Evolutionary conservation across 208 protist genomes (phyloP).

Genomic region (Tritrichomonas foetus): DNA sequence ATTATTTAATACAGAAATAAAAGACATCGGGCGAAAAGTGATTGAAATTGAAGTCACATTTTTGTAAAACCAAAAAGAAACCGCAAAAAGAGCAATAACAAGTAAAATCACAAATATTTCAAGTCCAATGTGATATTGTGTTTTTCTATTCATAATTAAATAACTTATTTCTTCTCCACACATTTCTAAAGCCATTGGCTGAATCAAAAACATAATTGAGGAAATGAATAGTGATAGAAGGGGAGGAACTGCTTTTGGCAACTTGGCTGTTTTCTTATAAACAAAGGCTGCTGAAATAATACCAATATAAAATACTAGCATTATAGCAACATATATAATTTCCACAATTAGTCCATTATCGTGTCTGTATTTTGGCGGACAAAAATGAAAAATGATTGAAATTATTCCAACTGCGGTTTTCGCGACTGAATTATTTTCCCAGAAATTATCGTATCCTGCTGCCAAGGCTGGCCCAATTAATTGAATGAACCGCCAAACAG

Average conservation of each 20-base stretch:
- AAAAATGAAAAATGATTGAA: neutral
- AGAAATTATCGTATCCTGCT: neutral
- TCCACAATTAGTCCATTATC: neutral
- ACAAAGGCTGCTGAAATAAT: neutral
- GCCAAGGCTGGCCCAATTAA: neutral
- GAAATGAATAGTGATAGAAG: neutral
- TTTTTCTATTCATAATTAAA: neutral
- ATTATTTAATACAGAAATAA: neutral
- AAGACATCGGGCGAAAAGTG: neutral
- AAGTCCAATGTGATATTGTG: neutral
- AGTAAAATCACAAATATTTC: neutral
- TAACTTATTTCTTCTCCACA: neutral
- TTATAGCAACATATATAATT: neutral
- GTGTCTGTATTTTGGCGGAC: neutral
- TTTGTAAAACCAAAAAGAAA: neutral
- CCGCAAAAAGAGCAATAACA: neutral
- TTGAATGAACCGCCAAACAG: neutral
- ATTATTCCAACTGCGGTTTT: neutral
- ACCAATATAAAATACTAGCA: neutral
- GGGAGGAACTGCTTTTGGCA: neutral
- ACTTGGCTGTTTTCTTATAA: neutral
- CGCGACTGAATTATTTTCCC: neutral
- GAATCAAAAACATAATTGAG: neutral
- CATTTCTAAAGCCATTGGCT: neutral
- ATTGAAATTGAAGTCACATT: neutral